phyloP scores from a whole-genome alignment of 805 yeast genomes.

The Kuraishia borneana region DNA sequence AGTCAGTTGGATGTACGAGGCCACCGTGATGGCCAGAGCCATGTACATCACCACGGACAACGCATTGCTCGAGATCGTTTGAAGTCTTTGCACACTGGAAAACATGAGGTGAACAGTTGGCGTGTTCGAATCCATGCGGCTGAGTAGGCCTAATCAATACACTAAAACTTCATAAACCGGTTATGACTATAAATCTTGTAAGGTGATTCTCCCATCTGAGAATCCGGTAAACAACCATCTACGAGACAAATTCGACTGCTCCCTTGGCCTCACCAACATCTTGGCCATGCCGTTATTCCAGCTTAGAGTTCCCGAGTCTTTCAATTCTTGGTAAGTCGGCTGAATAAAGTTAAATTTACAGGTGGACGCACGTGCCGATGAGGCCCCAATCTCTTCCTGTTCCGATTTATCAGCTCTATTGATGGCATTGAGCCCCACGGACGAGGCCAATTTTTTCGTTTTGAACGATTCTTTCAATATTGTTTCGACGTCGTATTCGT shows the following conservation, averaged over 20 bases:
- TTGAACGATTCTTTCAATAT: conserved; percentile 7
- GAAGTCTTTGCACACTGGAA: conserved; percentile 15
- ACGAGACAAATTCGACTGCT: conserved; percentile 11
- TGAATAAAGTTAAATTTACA: conserved; percentile 13
- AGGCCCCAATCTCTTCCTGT: not conserved
- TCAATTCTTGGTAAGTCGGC: conserved; percentile 6
- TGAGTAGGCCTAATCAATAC: not conserved
- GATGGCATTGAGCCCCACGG: conserved; percentile 7
- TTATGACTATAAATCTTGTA: conserved; percentile 12
- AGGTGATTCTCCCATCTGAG: conserved; percentile 19
- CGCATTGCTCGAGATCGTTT: conserved; percentile 40
- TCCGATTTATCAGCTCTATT: conserved; percentile 3
- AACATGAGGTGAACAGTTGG: too few species aligned
- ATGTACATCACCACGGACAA: conserved; percentile 39
- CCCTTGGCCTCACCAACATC: conserved; percentile 17
- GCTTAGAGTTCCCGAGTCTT: conserved; percentile 3
- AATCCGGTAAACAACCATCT: conserved; percentile 19
- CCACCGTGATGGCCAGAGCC: conserved; percentile 31
- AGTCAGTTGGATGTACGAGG: conserved; percentile 39
- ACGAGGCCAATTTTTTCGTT: conserved; percentile 13
- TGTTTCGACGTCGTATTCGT: conserved; percentile 7
- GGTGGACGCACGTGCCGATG: conserved; percentile 8
- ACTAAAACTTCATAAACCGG: too few species aligned
- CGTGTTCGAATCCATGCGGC: not conserved
- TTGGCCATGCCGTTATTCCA: conserved; percentile 20